Evolutionary conservation across 2,329 filamentous ascomycete species (phyloP).

Genomic region (Aspergillus sp.): DNA sequence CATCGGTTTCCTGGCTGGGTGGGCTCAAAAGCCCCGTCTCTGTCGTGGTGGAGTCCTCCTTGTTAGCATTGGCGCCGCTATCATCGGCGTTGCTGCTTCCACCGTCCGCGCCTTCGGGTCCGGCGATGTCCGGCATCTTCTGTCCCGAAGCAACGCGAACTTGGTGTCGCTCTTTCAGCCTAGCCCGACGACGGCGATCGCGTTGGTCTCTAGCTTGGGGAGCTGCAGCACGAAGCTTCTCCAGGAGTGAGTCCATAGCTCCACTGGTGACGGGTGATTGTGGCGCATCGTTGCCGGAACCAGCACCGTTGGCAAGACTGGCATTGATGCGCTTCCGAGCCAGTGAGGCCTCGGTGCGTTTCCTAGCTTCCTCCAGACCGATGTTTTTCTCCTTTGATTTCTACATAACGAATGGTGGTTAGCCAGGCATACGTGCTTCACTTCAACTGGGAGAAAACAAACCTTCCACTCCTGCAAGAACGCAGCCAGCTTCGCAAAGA

Average conservation of each 20-base stretch:
- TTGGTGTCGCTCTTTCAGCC: slow-evolving; percentile 87
- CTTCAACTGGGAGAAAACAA: neutral
- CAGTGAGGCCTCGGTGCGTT: slow-evolving; percentile 86
- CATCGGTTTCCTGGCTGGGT: slow-evolving; percentile 35
- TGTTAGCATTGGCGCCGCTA: slow-evolving; percentile 1
- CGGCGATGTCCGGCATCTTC: slow-evolving; percentile 68
- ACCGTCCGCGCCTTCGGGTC: slow-evolving; percentile 59
- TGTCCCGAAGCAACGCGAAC: slow-evolving; percentile 87
- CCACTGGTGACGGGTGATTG: slow-evolving; percentile 73
- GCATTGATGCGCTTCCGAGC: slow-evolving; percentile 73
- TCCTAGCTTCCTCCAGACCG: slow-evolving; percentile 73
- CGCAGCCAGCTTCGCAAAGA: slow-evolving; percentile 87
- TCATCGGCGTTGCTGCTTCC: slow-evolving; percentile 49
- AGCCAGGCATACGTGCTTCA: neutral
- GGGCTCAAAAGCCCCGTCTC: slow-evolving; percentile 52
- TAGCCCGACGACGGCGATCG: slow-evolving; percentile 80
- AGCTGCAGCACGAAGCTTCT: slow-evolving; percentile 90
- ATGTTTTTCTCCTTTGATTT: slow-evolving; percentile 93
- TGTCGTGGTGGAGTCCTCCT: slow-evolving; percentile 41
- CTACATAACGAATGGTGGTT: slow-evolving; percentile 38
- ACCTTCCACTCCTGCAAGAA: slow-evolving; percentile 93
- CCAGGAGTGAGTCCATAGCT: slow-evolving; percentile 92
- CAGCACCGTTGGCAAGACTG: slow-evolving; percentile 63
- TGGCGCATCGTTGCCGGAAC: slow-evolving; percentile 47
- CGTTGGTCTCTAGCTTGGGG: slow-evolving; percentile 86